Evolutionary conservation across 306 rosid genomes (phyloP), one percentile per base, ranked within the genome.

Genomic region (Fragaria vesca): DNA sequence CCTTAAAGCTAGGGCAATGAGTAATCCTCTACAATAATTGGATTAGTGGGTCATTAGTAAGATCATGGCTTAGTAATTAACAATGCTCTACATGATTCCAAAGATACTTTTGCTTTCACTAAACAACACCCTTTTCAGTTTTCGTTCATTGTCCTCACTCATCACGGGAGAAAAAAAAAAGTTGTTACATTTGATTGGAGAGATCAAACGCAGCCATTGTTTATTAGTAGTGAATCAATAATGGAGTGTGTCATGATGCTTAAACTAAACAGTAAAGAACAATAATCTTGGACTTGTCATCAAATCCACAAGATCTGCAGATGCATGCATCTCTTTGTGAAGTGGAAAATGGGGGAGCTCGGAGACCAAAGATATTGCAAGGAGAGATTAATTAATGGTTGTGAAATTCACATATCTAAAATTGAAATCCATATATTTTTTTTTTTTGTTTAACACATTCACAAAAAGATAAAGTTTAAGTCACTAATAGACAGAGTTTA

Each of bases 161-260:
- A 40, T 38, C 8, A 13, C 40, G 1, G 15, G 67, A n/a, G 16
- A 2, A 3, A 40, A 55, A 12, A 55, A 4, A 20, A 20, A 24
- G 2, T 24, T 4, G 10, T 1, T n/a, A 0, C 3, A 36, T 43
- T 43, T 68, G 72, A 43, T 34, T 8, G 48, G 48, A 18, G 48
- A 66, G 38, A 40, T 16, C 36, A 32, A 50, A n/a, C 17, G 57
- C 70, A n/a, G 4, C 42, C 57, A 5, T 74, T 60, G 43, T 43
- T 61, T 74, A 26, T 28, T 58, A 10, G 57, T 15, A 74, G 26
- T 5, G 30, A 6, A 43, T 11, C 46, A 46, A 74, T 60, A 58
- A 28, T 43, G 28, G 18, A 2, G 77, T 40, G 38, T 73, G 40
- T 36, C 24, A 73, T 40, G 75, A 71, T 48, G 78, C 47, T 46